phyloP scores from a whole-genome alignment of 2,329 filamentous ascomycete species.

The Clonostachys rosea region DNA sequence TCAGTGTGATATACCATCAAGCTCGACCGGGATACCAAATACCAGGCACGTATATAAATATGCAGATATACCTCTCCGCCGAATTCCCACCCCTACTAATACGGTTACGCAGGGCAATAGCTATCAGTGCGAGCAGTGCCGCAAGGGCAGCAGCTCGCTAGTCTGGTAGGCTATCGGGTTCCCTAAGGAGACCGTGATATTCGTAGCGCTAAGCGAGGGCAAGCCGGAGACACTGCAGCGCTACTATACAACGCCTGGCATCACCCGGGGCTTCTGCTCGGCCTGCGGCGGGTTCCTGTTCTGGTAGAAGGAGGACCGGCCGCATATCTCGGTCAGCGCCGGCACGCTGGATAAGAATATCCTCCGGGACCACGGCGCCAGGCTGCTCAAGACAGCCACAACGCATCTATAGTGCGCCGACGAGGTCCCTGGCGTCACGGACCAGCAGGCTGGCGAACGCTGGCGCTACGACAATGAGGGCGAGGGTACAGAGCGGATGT shows the following conservation, averaged over 20 bases:
- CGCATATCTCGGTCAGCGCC: conserved; percentile 26
- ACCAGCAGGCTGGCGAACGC: conserved; percentile 23
- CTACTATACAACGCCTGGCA: conserved; percentile 31
- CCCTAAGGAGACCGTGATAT: too few species aligned
- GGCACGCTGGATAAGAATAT: conserved; percentile 39
- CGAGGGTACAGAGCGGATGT: conserved; percentile 9
- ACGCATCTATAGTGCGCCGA: conserved; percentile 36
- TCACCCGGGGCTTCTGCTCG: conserved; percentile 41
- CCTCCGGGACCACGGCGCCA: conserved; percentile 29
- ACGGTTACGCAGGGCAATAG: conserved; percentile 38
- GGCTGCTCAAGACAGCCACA: conserved; percentile 29
- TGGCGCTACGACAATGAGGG: conserved; percentile 10
- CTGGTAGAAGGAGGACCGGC: conserved; percentile 27
- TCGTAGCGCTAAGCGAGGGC: too few species aligned
- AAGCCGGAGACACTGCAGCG: conserved; percentile 23
- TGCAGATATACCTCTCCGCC: too few species aligned
- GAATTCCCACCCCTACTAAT: too few species aligned
- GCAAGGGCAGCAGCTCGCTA: conserved; percentile 43
- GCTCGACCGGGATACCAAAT: too few species aligned
- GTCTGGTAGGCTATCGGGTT: conserved; percentile 34
- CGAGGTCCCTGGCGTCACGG: conserved; percentile 43
- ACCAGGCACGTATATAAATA: too few species aligned
- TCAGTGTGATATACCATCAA: too few species aligned
- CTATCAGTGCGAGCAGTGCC: conserved; percentile 53
- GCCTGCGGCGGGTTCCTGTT: conserved; percentile 44